These are phyloP conservation scores for Durusdinium trenchii DNA, from an alignment of 73 alveolate species.

Conservation along the genomic window DNA sequence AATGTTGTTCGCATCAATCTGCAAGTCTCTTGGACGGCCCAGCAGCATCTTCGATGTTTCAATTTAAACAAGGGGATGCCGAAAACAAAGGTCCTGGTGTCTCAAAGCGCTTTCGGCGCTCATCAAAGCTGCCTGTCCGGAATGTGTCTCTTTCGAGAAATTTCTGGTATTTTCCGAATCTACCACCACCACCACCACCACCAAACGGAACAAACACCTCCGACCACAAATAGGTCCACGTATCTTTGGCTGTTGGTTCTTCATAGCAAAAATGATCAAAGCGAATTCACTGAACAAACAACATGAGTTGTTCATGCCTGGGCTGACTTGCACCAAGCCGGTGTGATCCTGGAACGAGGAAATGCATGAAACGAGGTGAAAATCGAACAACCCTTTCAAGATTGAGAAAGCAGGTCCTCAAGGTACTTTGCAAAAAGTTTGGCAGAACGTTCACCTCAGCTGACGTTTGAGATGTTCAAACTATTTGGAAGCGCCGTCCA, in stretches of 20 bases:
- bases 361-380: neutral
- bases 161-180: too few relatives aligned
- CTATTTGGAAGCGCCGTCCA: too few relatives aligned
- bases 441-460: slow-evolving; percentile 40
- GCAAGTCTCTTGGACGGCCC: neutral
- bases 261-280: neutral
- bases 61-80: neutral
- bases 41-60: neutral
- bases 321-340: slow-evolving; percentile 65
- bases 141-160: too few relatives aligned
- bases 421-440: slow-evolving; percentile 62
- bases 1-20: neutral
- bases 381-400: neutral
- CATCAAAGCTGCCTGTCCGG: slow-evolving; percentile 78
- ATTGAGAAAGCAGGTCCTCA: slow-evolving; percentile 7
- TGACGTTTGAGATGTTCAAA: neutral
- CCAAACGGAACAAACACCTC: too few relatives aligned
- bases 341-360: slow-evolving; percentile 60
- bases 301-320: slow-evolving; percentile 9
- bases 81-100: slow-evolving; percentile 31
- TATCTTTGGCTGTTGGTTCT: too few relatives aligned
- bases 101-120: slow-evolving; percentile 78
- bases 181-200: too few relatives aligned
- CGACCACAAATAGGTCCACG: too few relatives aligned
- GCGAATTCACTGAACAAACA: neutral